phyloP scores from a whole-genome alignment of 139 green algal species.

The Auxenochlorella pyrenoidosa region DNA sequence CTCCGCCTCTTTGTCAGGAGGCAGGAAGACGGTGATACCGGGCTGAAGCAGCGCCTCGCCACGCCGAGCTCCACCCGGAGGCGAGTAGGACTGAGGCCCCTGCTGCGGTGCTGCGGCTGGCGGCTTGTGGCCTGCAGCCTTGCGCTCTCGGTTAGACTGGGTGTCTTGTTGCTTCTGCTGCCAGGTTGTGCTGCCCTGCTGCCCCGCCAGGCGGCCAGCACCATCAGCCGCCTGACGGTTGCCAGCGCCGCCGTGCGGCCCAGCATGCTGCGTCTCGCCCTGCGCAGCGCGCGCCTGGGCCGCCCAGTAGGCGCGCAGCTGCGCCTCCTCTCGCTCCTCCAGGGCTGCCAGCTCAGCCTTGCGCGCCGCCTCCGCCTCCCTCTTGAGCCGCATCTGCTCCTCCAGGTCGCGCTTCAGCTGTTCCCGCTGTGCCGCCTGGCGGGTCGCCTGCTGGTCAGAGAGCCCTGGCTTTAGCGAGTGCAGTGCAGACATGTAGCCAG shows the following conservation, averaged over 20 bases:
- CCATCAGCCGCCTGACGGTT: background rate
- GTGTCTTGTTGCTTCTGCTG: background rate
- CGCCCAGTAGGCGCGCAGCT: constrained; percentile 28
- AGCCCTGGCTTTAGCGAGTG: constrained; percentile 3
- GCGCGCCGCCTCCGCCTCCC: background rate
- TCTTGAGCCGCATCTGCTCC: constrained; percentile 33
- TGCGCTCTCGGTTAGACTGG: background rate
- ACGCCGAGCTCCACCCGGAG: background rate
- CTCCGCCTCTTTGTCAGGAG: constrained; percentile 24
- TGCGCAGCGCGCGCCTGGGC: background rate
- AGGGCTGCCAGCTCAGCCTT: constrained; percentile 16
- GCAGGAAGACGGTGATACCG: constrained; percentile 22
- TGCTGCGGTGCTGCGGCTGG: background rate
- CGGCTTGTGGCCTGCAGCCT: background rate
- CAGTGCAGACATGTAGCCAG: constrained; percentile 16
- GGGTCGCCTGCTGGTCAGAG: background rate
- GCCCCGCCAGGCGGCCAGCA: background rate
- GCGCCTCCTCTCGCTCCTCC: constrained; percentile 27
- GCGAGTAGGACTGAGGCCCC: background rate
- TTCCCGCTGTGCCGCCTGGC: constrained; percentile 14
- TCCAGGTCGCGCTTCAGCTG: constrained; percentile 38
- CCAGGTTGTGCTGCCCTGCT: background rate
- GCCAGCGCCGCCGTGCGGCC: background rate
- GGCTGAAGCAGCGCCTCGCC: constrained; percentile 29
- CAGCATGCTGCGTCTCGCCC: background rate